Evolutionary conservation across 495 filamentous ascomycete genomes (phyloP).

Genomic region (Polyplosphaeria fusca): DNA sequence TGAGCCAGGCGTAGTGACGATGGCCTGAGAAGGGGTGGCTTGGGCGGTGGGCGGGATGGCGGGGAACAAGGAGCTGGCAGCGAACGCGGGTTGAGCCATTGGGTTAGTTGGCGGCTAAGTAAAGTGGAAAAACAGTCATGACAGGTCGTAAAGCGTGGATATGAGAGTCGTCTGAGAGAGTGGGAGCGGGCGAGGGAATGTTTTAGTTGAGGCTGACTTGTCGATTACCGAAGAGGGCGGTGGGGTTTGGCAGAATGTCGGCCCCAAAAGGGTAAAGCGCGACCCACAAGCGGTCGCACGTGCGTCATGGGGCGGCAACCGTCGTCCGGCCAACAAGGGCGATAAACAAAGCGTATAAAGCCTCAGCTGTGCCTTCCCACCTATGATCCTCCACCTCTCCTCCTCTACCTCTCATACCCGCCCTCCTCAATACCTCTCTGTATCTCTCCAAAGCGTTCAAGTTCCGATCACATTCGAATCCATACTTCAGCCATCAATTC

Average conservation of each 20-base stretch:
- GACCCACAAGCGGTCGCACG: background rate
- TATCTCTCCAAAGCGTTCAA: slow-evolving; percentile 33
- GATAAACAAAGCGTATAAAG: slow-evolving; percentile 32
- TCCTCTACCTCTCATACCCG: slow-evolving; percentile 24
- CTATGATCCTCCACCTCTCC: slow-evolving; percentile 23
- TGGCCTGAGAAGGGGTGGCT: slow-evolving; percentile 27
- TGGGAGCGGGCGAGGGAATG: background rate
- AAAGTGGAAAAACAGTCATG: background rate
- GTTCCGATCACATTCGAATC: slow-evolving; percentile 43
- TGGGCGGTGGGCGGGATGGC: slow-evolving; percentile 4
- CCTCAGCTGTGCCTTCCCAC: slow-evolving; percentile 7
- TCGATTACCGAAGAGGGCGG: background rate
- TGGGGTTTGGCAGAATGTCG: slow-evolving; percentile 13
- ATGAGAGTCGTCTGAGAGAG: background rate
- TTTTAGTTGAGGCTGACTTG: slow-evolving; percentile 20
- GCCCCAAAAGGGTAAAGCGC: background rate
- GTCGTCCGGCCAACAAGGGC: slow-evolving; percentile 6
- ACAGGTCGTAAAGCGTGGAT: slow-evolving; percentile 1
- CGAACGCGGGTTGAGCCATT: slow-evolving; percentile 24
- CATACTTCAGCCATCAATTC: slow-evolving; percentile 35
- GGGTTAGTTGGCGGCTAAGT: background rate
- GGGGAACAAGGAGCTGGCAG: slow-evolving; percentile 19
- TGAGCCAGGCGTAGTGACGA: slow-evolving; percentile 40
- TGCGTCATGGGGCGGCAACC: slow-evolving; percentile 4
- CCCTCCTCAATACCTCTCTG: slow-evolving; percentile 27